Percentiles rank a stretch among this genome's conserved stretches.
phyloP scores from a whole-genome alignment of 2,329 filamentous ascomycete genomes.

The Penicillium thymicola region DNA sequence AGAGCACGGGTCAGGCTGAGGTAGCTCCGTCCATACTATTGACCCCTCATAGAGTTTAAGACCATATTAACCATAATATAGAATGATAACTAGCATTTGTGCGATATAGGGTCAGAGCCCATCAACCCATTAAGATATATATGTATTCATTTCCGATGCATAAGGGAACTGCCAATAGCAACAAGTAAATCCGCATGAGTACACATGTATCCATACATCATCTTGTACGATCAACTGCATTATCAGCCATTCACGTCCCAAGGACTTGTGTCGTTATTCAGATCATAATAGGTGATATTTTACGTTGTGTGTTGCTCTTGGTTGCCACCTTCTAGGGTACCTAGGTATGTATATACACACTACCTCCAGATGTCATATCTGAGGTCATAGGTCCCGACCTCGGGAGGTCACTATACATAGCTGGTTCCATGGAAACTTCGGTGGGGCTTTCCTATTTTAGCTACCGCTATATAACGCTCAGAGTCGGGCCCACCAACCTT shows the following conservation, averaged over 20 bases:
- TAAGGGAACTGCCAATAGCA: conserved; percentile 3
- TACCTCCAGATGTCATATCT: not conserved
- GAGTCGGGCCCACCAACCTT: not conserved
- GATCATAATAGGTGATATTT: not conserved
- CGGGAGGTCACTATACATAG: not conserved
- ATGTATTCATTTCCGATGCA: not conserved
- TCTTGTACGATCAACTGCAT: not conserved
- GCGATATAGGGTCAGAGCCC: conserved; percentile 2
- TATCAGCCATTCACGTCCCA: not conserved
- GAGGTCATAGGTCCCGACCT: not conserved
- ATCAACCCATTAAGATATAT: not conserved
- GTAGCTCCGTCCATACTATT: not conserved
- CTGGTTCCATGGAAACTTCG: not conserved
- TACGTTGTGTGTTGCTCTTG: too few species aligned
- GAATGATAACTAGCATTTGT: not conserved
- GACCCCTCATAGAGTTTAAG: conserved; percentile 1
- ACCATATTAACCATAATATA: not conserved
- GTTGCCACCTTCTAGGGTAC: too few species aligned
- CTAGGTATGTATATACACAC: not conserved
- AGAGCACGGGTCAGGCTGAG: conserved; percentile 7
- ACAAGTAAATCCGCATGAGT: not conserved
- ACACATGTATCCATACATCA: not conserved
- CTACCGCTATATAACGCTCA: not conserved
- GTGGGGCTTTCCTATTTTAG: not conserved
- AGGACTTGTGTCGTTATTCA: not conserved